Evolutionary conservation across 2,329 filamentous ascomycete species (phyloP).

Genomic region (Sarocladium brachiariae): DNA sequence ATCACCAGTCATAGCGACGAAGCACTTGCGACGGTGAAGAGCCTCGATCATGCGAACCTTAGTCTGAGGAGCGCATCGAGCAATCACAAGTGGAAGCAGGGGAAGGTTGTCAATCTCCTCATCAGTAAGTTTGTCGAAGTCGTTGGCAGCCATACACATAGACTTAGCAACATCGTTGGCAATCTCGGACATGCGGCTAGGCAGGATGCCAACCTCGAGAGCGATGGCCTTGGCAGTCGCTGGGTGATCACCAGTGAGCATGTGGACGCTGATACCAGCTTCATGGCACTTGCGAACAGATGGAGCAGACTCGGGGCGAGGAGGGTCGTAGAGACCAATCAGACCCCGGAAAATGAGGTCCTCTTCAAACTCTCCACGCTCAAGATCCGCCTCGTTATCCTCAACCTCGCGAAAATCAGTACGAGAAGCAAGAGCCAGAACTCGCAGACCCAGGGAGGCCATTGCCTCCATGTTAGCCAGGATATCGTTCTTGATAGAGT

Average conservation of each 20-base stretch:
- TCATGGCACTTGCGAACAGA: conserved; percentile 53
- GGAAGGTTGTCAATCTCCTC: conserved; percentile 58
- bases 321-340: conserved; percentile 65
- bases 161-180: conserved; percentile 45
- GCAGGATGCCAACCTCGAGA: conserved; percentile 53
- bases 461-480: conserved; percentile 59
- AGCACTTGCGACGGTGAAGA: conserved; percentile 57
- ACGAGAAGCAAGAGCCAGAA: conserved; percentile 57
- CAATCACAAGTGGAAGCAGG: conserved; percentile 60
- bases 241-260: conserved; percentile 62
- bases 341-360: conserved; percentile 59
- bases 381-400: conserved; percentile 33
- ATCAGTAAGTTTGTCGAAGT: conserved; percentile 58
- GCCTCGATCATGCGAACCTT: conserved; percentile 72
- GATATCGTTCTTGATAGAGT: conserved; percentile 47
- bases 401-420: conserved; percentile 26
- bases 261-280: conserved; percentile 59
- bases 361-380: conserved; percentile 49
- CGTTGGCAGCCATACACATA: conserved; percentile 57
- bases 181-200: conserved; percentile 39
- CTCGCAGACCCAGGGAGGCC: conserved; percentile 56
- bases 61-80: conserved; percentile 61
- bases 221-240: conserved; percentile 58
- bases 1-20: conserved; percentile 68
- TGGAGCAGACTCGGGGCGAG: conserved; percentile 57